A percentile compares a stretch with the other conserved stretches of the same genome.
Evolutionary conservation across 192 early-diverging fungal species (phyloP).

Genomic region (Anaeromyces robustus): DNA sequence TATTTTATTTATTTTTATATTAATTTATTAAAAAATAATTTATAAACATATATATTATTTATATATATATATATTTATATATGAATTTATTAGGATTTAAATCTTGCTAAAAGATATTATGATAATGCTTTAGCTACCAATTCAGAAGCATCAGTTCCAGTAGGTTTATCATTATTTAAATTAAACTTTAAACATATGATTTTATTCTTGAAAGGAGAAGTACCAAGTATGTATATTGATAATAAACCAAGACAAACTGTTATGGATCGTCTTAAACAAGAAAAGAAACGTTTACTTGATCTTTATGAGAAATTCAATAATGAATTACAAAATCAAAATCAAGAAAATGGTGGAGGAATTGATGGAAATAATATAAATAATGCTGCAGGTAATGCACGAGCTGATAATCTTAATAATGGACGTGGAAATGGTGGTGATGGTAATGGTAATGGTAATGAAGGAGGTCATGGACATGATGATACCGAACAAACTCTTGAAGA

Average conservation of each 20-base stretch:
- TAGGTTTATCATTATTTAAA: slow-evolving; percentile 54
- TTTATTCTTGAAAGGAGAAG: not conserved
- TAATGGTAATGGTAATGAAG: not conserved
- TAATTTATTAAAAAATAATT: too few relatives aligned
- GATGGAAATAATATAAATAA: too few relatives aligned
- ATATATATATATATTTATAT: not conserved
- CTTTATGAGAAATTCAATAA: not conserved
- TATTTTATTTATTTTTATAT: too few relatives aligned
- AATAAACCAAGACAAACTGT: not conserved
- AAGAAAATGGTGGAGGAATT: not conserved
- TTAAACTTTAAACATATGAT: slow-evolving; percentile 33
- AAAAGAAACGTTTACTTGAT: not conserved
- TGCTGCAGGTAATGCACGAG: not conserved
- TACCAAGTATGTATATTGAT: not conserved
- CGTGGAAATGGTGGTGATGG: not conserved
- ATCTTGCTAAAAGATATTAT: slow-evolving; percentile 86
- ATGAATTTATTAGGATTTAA: slow-evolving; percentile 46
- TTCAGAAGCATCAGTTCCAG: slow-evolving; percentile 62
- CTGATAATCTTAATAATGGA: not conserved
- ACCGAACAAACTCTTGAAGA: not conserved
- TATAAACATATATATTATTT: too few relatives aligned
- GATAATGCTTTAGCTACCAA: slow-evolving; percentile 66
- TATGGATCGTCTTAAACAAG: not conserved
- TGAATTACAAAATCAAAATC: not conserved
- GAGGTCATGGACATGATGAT: too few relatives aligned